Base-by-base conservation (phyloP, 768 basidiomycete genomes). In the Lyophyllum atratum region DNA sequence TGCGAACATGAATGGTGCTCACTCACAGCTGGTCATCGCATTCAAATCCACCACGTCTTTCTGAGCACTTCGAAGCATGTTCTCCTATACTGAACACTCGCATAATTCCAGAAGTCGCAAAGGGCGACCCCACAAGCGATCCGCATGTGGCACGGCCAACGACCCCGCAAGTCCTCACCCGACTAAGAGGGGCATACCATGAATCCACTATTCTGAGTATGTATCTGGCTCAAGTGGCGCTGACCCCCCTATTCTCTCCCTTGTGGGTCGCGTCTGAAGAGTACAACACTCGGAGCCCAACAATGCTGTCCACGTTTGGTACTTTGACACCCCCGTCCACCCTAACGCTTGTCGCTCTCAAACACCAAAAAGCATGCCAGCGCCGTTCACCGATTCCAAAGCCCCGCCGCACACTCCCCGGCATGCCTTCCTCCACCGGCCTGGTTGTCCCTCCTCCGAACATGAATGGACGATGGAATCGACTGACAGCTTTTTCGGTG, bases 401-500 rank as follows among this genome's bases (percentile, higher is more conserved):
- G 6, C 24, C 10, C 15, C 45, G 10, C 45, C 14, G 19, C 10
- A n/a, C n/a, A n/a, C 43, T 46, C 14, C 15, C 26, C 45, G 25
- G 25, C 8, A 4, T 46, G 3, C 24, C 14, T 51, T 57, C 25
- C 33, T 57, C 28, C 55, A 57, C 15, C 55, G 43, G 9, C 31
- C 42, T 22, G 55, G 42, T 4, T 57, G 55, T 33, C 55, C 49
- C n/a, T 57, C 55, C 11, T 31, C 43, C 43, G 49, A 51, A 21
- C 37, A 34, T 29, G 33, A 43, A 29, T 57, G 55, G 55, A 33
- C 49, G 17, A 42, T 44, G 17, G 29, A 49, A 14, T 57, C 55
- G 17, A 57, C 55, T n/a, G 55, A 57, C 26, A 57, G 49, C n/a
- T 25, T 57, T n/a, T 45, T 31, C 42, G 34, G n/a, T 8, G 49